A percentile compares a stretch with the other conserved stretches of the same genome.
Evolutionary conservation across 495 filamentous ascomycete species (phyloP).

Genomic region (Bacidia gigantensis): DNA sequence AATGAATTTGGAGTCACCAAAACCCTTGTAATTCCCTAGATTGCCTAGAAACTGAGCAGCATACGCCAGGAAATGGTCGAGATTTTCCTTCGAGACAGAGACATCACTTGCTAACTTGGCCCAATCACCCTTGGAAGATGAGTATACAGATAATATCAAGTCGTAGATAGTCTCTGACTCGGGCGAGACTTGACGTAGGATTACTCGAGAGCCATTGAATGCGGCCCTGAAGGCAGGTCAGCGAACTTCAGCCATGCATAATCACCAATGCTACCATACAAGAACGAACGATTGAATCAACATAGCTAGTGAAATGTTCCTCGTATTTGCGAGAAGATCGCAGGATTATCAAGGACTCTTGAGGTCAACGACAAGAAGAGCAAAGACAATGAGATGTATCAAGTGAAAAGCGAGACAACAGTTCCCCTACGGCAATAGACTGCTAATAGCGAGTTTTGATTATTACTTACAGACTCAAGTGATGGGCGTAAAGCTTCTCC

Average conservation of each 20-base stretch:
- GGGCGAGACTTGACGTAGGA: slow-evolving; percentile 75
- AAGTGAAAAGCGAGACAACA: too few species aligned
- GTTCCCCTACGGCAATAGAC: too few species aligned
- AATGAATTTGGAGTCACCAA: slow-evolving; percentile 90
- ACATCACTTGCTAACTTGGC: slow-evolving; percentile 51
- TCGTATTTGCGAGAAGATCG: too few species aligned
- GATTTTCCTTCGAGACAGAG: slow-evolving; percentile 51
- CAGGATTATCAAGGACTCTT: too few species aligned
- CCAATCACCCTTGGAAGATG: slow-evolving; percentile 66
- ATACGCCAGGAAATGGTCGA: slow-evolving; percentile 74
- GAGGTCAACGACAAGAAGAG: too few species aligned
- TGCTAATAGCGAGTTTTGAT: too few species aligned
- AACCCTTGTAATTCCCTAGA: slow-evolving; percentile 88
- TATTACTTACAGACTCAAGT: slow-evolving; percentile 59
- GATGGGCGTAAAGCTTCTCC: slow-evolving; percentile 80
- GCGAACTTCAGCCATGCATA: background rate
- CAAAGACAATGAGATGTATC: too few species aligned
- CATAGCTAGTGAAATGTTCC: too few species aligned
- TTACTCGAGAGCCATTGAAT: slow-evolving; percentile 72
- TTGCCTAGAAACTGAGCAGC: slow-evolving; percentile 82
- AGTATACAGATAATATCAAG: slow-evolving; percentile 71
- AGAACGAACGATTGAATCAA: too few species aligned
- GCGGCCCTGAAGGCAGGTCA: slow-evolving; percentile 44
- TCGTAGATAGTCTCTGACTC: slow-evolving; percentile 88
- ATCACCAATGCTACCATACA: too few species aligned